phyloP scores from a whole-genome alignment of 495 filamentous ascomycete species.

The Xylaria castorea region DNA sequence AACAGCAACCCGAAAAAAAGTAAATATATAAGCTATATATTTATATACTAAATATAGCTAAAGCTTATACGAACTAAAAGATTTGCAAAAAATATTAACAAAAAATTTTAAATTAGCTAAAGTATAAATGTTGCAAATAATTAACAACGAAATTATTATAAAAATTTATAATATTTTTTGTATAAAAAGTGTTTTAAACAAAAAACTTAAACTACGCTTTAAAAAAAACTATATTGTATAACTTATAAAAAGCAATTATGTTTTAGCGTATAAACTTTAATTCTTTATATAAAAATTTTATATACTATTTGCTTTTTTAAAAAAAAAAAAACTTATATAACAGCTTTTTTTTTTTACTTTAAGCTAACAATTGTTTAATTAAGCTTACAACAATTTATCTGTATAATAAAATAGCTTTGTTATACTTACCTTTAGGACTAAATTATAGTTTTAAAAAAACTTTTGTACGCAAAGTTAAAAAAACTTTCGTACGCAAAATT shows the following conservation, averaged over 20 bases:
- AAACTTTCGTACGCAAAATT: too few relatives aligned
- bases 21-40: too few relatives aligned
- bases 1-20: too few relatives aligned
- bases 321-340: too few relatives aligned
- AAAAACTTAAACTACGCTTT: not conserved
- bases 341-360: not conserved
- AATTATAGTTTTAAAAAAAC: not conserved
- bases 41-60: too few relatives aligned
- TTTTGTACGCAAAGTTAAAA: too few relatives aligned
- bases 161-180: not conserved
- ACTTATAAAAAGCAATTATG: not conserved
- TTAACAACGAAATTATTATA: not conserved
- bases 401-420: too few relatives aligned
- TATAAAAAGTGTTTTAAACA: not conserved
- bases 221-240: not conserved
- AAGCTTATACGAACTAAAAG: too few relatives aligned
- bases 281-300: not conserved
- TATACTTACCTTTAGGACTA: not conserved
- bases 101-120: too few relatives aligned
- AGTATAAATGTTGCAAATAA: not conserved
- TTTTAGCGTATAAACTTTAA: not conserved
- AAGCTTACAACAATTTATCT: too few relatives aligned
- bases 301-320: too few relatives aligned
- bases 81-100: too few relatives aligned
- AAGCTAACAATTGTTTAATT: not conserved